A percentile compares a stretch with the other conserved stretches of the same genome.
Conservation (phyloP, 768 basidiomycete genomes). For the Neoboletus subvelutipes region DNA sequence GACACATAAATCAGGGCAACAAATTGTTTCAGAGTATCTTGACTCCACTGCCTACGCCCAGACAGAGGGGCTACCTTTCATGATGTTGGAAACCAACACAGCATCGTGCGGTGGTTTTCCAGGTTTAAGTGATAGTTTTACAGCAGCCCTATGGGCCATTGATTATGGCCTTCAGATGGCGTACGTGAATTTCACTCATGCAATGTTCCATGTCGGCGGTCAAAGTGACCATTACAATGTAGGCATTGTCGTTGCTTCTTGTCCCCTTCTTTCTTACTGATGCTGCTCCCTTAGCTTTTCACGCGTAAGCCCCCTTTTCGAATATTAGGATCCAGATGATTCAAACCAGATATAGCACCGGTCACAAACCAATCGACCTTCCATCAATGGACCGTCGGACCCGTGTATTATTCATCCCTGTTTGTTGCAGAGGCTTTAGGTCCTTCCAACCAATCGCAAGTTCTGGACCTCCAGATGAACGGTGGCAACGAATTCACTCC, state of each 20-base stretch:
- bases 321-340: not conserved
- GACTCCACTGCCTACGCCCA: conserved; percentile 44
- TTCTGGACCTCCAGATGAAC: conserved; percentile 64
- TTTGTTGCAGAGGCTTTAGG: conserved; percentile 71
- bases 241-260: conserved; percentile 11
- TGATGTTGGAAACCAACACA: conserved; percentile 62
- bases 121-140: conserved; percentile 58
- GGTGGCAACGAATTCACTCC: conserved; percentile 56
- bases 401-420: conserved; percentile 72
- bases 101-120: conserved; percentile 47
- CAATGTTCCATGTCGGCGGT: conserved; percentile 55
- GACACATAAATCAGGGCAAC: conserved; percentile 51
- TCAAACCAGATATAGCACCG: conserved; percentile 37
- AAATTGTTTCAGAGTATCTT: conserved; percentile 52
- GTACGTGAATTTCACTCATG: conserved; percentile 44
- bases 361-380: conserved; percentile 55
- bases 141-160: conserved; percentile 51
- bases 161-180: conserved; percentile 57
- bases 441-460: conserved; percentile 58
- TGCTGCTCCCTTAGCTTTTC: conserved; percentile 34
- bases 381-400: conserved; percentile 68
- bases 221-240: conserved; percentile 68
- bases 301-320: conserved; percentile 28
- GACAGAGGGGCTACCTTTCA: conserved; percentile 40
- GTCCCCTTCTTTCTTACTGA: not conserved